A percentile compares a stretch with the other conserved stretches of the same genome.
Conservation (phyloP, 495 filamentous ascomycete genomes). For the Xylaria telfairii region DNA sequence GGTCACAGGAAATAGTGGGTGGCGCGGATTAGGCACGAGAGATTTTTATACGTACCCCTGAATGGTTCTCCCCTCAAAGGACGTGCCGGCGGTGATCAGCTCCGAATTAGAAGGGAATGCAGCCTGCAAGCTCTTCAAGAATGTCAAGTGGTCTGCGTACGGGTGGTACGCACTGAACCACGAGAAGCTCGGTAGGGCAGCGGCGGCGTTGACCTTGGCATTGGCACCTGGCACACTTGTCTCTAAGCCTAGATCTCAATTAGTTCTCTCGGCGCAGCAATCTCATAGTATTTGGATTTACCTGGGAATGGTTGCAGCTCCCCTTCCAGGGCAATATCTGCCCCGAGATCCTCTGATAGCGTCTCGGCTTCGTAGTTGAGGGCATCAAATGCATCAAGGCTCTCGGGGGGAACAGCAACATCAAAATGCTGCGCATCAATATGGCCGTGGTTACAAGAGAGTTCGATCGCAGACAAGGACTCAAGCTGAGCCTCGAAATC, state of each 20-base stretch:
- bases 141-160: conserved; percentile 62
- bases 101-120: conserved; percentile 59
- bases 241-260: conserved; percentile 14
- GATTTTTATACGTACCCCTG: no score
- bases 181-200: conserved; percentile 40
- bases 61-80: conserved; percentile 57
- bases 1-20: no score
- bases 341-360: conserved; percentile 56
- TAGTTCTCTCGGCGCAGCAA: conserved; percentile 1
- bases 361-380: conserved; percentile 44
- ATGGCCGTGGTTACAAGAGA: conserved; percentile 41
- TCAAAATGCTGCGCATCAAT: conserved; percentile 39
- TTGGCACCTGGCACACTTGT: not conserved
- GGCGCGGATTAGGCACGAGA: no score
- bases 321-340: conserved; percentile 50
- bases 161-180: conserved; percentile 66
- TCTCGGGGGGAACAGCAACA: conserved; percentile 50
- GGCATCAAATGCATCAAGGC: conserved; percentile 47
- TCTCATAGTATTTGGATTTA: conserved; percentile 8
- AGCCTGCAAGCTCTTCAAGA: conserved; percentile 56
- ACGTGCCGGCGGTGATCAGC: conserved; percentile 60
- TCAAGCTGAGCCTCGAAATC: conserved; percentile 41
- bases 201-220: conserved; percentile 22
- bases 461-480: conserved; percentile 39
- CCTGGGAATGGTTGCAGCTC: conserved; percentile 36